These are phyloP conservation scores for Sporothrix luriei DNA, from an alignment of 2,329 filamentous ascomycete species.

Conservation along the genomic window DNA sequence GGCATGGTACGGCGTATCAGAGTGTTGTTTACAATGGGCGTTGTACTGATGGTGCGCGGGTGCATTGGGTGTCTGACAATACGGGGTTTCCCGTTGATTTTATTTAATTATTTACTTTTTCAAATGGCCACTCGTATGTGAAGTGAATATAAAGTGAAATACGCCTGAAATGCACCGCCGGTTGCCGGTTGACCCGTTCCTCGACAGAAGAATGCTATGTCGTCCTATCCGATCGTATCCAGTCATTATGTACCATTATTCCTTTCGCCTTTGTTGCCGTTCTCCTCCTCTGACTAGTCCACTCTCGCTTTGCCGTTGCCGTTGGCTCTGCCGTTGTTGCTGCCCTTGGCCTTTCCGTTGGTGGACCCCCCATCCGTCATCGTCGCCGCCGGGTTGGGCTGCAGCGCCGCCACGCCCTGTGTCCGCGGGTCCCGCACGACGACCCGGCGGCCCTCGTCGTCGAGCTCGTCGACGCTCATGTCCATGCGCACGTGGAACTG, in stretches of 20 bases:
- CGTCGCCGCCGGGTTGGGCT: not conserved
- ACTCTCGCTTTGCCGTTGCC: too few relatives aligned
- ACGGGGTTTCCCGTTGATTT: not conserved
- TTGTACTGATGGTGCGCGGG: not conserved
- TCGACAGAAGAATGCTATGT: not conserved
- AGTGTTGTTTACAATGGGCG: too few relatives aligned
- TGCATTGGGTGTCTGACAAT: not conserved
- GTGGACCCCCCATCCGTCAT: not conserved
- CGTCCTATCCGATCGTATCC: constrained; percentile 9
- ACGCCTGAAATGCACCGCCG: not conserved
- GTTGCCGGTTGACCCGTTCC: not conserved
- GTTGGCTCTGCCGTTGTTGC: too few relatives aligned
- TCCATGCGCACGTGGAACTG: constrained; percentile 80
- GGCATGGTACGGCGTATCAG: not conserved
- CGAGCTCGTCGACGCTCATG: constrained; percentile 68
- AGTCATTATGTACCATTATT: not conserved
- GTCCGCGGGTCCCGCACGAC: not conserved
- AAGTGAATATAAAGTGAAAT: not conserved
- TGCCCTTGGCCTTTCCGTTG: too few relatives aligned
- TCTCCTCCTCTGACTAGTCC: not conserved
- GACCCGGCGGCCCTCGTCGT: not conserved
- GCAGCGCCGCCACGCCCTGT: not conserved
- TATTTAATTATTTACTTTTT: not conserved
- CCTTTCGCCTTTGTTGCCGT: not conserved
- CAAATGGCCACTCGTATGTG: not conserved